Evolutionary conservation across 805 yeast species (phyloP).

Genomic region (Ogataea neopini): DNA sequence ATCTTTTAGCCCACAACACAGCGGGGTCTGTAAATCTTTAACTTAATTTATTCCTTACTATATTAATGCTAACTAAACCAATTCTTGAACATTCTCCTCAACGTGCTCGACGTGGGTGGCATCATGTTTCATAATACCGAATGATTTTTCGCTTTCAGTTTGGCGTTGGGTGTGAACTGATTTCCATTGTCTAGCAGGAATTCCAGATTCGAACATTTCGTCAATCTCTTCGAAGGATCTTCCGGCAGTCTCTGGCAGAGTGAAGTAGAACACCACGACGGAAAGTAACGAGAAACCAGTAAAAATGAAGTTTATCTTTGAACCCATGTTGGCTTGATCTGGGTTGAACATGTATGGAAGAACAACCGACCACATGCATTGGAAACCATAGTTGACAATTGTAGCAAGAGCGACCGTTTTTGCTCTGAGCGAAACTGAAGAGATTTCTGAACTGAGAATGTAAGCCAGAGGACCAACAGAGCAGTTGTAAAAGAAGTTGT

Average conservation of each 20-base stretch:
- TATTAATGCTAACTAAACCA: background rate
- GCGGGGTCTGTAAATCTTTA: background rate
- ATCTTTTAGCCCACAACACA: background rate
- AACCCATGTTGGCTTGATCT: slow-evolving; percentile 45
- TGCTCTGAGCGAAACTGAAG: slow-evolving; percentile 41
- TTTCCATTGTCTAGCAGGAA: slow-evolving; percentile 31
- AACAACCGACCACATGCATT: slow-evolving; percentile 39
- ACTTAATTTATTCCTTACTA: background rate
- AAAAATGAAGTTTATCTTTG: slow-evolving; percentile 51
- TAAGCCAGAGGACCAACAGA: slow-evolving; percentile 35
- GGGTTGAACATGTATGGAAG: slow-evolving; percentile 55
- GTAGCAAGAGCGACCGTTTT: slow-evolving; percentile 41
- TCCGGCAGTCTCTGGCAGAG: slow-evolving; percentile 59
- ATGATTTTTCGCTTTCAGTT: slow-evolving; percentile 2
- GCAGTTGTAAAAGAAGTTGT: slow-evolving; percentile 29
- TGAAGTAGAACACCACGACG: slow-evolving; percentile 47
- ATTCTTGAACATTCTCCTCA: background rate
- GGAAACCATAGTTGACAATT: slow-evolving; percentile 35
- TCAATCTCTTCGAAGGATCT: slow-evolving; percentile 65
- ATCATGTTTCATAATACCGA: background rate
- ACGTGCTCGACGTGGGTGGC: slow-evolving; percentile 1
- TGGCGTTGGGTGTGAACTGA: background rate
- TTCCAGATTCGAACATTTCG: slow-evolving; percentile 44
- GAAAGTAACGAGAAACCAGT: slow-evolving; percentile 38
- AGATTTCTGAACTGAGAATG: slow-evolving; percentile 37